Evolutionary conservation across 2,329 filamentous ascomycete genomes (phyloP).

Genomic region (Fonsecaea monophora): DNA sequence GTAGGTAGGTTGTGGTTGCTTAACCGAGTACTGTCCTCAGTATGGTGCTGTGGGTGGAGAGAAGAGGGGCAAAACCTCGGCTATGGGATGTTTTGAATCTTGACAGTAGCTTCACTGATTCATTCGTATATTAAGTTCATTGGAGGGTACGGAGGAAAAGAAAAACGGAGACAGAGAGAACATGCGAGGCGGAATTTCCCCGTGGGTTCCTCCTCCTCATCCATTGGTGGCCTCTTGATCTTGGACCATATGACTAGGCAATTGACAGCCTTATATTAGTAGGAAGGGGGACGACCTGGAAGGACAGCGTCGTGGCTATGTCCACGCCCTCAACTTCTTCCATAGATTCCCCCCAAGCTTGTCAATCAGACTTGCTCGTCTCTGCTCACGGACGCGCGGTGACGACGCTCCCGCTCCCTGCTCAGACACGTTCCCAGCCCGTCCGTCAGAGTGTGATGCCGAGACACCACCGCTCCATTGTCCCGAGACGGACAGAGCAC

Average conservation of each 20-base stretch:
- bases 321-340: constrained; percentile 4
- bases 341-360: constrained; percentile 1
- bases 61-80: constrained; percentile 1
- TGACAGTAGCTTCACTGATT: not conserved
- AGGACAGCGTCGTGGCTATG: not conserved
- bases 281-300: too few species aligned
- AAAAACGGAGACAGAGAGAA: not conserved
- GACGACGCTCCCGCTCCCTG: not conserved
- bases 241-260: too few species aligned
- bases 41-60: too few species aligned
- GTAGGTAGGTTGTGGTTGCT: too few species aligned
- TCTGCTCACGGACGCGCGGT: not conserved
- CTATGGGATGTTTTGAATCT: not conserved
- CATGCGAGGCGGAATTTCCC: not conserved
- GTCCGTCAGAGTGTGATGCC: not conserved
- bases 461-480: constrained; percentile 14
- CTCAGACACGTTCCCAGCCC: not conserved
- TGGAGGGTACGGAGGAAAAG: not conserved
- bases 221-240: too few species aligned
- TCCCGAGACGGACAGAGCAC: constrained; percentile 24
- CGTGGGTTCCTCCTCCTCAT: not conserved
- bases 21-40: too few species aligned
- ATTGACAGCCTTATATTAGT: too few species aligned
- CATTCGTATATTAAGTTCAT: not conserved
- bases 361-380: constrained; percentile 9